Base-by-base conservation (phyloP, 768 basidiomycete genomes). In the Cubamyces lactineus region DNA sequence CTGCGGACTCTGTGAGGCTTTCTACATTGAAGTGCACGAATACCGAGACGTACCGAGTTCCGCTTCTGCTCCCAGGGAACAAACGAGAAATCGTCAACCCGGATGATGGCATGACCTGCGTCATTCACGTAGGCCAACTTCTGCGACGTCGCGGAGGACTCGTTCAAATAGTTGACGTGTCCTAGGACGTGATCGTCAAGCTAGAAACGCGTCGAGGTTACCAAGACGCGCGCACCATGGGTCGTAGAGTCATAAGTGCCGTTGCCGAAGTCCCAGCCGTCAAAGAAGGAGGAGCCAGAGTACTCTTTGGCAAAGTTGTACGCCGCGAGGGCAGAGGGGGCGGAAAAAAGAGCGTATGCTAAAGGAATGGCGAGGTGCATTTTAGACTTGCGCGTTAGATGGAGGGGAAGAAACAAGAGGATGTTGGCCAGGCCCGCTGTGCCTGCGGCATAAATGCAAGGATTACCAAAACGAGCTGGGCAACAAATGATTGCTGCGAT, bases 1-100 rank as follows among this genome's bases (percentile, higher is more conserved):
- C 81, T 82, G 52, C 17, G 40, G 6, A n/a, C 1, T 6, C 23
- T 16, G 17, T 26, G 1, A 41, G 16, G 45, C 16, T 34, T 26
- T 17, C n/a, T n/a, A n/a, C n/a, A n/a, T 21, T 23, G n/a, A 12
- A 13, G 15, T 5, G 21, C 2, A 16, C 41, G 21, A 39, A 19
- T 5, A 8, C n/a, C 24, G 15, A 0, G 24, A 23, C 62, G 59
- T 60, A 92, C 90, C 34, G 89, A 83, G 66, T 86, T 81, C 39
- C 91, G 78, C 66, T 86, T 81, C 52, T 84, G 67, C 57, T 80
- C 79, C 53, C 74, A 76, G 21, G 76, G 72, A 2, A 91, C 83
- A 46, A 80, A 79, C 13, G 83, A 84, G 7, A 75, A 74, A 69
- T 91, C 90, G 77, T 93, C 91, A 19, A 93, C 90, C 69, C 80